Conservation (phyloP, 2,329 filamentous ascomycete genomes). For the Alternaria viburni region DNA sequence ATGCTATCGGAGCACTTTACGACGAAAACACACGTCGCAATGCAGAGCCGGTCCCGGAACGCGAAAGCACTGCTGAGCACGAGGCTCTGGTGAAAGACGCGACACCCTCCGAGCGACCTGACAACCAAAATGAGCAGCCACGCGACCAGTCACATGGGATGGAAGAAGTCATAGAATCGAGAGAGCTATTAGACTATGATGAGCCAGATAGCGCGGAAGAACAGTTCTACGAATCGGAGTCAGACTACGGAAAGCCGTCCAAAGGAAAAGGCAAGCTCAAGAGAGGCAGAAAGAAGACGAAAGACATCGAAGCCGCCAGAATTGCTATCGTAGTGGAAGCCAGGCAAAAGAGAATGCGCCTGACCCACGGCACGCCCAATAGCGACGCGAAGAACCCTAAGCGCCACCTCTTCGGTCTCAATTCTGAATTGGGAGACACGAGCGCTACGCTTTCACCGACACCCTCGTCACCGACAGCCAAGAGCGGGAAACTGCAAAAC, state of each 20-base stretch:
- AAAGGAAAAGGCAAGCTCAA: not conserved
- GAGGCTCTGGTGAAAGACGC: not conserved
- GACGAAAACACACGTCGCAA: not conserved
- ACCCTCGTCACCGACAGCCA: not conserved
- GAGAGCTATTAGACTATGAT: not conserved
- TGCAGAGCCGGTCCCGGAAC: not conserved
- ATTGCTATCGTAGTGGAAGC: not conserved
- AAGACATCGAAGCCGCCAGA: not conserved
- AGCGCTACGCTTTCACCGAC: not conserved
- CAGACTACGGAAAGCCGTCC: not conserved
- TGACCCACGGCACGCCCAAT: not conserved
- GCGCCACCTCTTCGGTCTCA: not conserved
- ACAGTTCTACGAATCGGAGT: not conserved
- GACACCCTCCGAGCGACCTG: not conserved
- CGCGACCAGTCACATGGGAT: not conserved
- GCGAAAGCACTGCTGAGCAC: not conserved
- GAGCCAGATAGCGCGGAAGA: not conserved
- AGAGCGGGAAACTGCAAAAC: not conserved
- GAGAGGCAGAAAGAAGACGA: not conserved
- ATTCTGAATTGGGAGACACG: not conserved
- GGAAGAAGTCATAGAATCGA: not conserved
- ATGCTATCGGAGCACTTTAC: not conserved
- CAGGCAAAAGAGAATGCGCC: not conserved
- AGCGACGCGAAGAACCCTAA: not conserved
- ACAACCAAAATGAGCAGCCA: not conserved